Base-by-base conservation (phyloP, 2,329 filamentous ascomycete species). In the Conoideocrella luteorostrata region DNA sequence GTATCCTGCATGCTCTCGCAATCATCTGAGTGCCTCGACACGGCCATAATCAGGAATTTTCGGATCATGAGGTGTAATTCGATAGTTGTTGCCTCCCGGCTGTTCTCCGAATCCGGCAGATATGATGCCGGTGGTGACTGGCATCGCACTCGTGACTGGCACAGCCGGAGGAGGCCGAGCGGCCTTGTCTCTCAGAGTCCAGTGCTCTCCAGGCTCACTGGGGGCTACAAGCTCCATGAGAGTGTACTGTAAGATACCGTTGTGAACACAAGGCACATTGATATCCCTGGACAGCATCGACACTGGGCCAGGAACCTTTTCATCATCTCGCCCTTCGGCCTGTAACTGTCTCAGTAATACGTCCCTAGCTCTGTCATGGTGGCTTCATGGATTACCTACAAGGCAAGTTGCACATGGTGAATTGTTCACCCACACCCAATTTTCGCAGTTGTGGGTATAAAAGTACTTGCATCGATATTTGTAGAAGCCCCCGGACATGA, bases 391-490 rank as follows among this genome's bases (percentile, higher is more conserved):
- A 5, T 35, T 29, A 61, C 71, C 61, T 61, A 76, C 73, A 49
- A 72, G 61, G 55, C 74, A 77, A 48, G 59, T 62, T 42, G 71
- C 62, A 56, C 74, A 77, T 10, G 71, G 62, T 28, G 68, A 63
- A 43, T 72, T 68, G 43, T 74, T 71, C 15, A 76, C 66, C 59
- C 71, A 75, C 10, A 77, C 73, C 74, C 73, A 77, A 50, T 77
- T 71, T 5, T 62, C 65, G 50, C 73, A 76, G 49, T 75, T 69
- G 53, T 73, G 64, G 23, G 69, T 67, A 45, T 68, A 68, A 51
- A 72, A 75, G 62, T 75, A 72, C 59, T 74, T 77, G 68, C 74
- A 77, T 33, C 70, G 66, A 57, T 73, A 77, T 61, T 70, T 75
- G 55, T 74, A 75, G 48, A 67, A 73, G 29, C 70, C 68, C 50